Evolutionary conservation across 116 monocot species (phyloP), one percentile per base, ranked within the genome.

Genomic region (Papilionanthe hybrid): DNA sequence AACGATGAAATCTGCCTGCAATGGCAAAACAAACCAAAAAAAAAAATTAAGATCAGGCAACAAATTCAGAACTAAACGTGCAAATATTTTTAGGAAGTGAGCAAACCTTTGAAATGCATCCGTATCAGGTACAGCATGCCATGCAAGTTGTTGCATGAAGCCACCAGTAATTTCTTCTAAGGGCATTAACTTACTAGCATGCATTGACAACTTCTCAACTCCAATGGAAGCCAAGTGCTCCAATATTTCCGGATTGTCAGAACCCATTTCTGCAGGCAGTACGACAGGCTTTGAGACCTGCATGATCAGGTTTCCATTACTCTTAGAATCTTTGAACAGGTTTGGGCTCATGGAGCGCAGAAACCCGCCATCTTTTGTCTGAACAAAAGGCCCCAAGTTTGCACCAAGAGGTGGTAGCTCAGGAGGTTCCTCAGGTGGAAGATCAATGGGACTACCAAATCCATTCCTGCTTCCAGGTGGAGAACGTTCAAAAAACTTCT

Each of bases 151-250:
- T 41, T 83, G 79, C 73, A 85, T 75, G 25, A 90, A 86, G 37
- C 84, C 83, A 15, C 92, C 92, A 72, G 81, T 93, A 48, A 93
- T 78, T 78, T 93, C 90, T 85, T 90, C 92, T 85, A 93, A 81
- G 66, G 92, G 92, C 92, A 93, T 93, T 27, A 93, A 42, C 78
- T 93, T 90, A 50, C 73, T 88, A 10, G 90, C 88, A 75, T 90
- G 88, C 85, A 77, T 83, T 30, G 90, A 88, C 6, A 93, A 77
- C 81, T 90, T 90, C 66, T 92, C 92, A 72, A 92, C 85, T 25
- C 88, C 93, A 32, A 90, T 79, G 47, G 92, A 88, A 75, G 92
- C 92, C 83, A 93, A 79, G 9, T 42, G 55, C 82, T 90, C 83
- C 79, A 93, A 80, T 78, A 93, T 86, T 25, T 87, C 90, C 88